Evolutionary conservation across 805 yeast genomes (phyloP).

Genomic region (Wickerhamomyces pijperi): DNA sequence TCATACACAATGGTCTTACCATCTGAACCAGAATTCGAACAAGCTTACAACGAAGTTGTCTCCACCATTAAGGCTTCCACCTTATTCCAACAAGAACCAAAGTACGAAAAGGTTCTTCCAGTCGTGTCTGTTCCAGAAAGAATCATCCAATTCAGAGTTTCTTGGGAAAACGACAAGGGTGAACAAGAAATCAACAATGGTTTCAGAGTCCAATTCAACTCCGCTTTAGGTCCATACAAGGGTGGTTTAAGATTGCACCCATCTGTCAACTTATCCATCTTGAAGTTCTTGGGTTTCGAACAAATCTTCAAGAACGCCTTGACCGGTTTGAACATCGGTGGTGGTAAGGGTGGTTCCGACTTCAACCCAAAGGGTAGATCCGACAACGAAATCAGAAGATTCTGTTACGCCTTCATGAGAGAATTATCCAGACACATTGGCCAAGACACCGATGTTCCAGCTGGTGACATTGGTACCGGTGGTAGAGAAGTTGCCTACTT

Average conservation of each 20-base stretch:
- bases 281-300: constrained; percentile 95
- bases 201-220: constrained; percentile 96
- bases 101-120: constrained; percentile 78
- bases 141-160: constrained; percentile 91
- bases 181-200: constrained; percentile 90
- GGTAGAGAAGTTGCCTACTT: constrained; percentile 66
- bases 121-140: constrained; percentile 94
- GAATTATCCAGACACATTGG: constrained; percentile 95
- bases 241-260: constrained; percentile 99
- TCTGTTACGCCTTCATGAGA: constrained; percentile 92
- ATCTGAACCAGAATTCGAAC: constrained; percentile 96
- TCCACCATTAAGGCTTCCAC: constrained; percentile 86
- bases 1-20: constrained; percentile 56
- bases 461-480: constrained; percentile 98
- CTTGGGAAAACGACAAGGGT: constrained; percentile 96
- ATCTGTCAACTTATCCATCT: constrained; percentile 85
- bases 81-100: constrained; percentile 79
- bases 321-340: constrained; percentile 96
- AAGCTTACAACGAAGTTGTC: constrained; percentile 91
- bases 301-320: constrained; percentile 97
- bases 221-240: constrained; percentile 97
- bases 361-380: constrained; percentile 95
- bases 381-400: constrained; percentile 90
- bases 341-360: constrained; percentile 99
- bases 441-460: constrained; percentile 95